phyloP scores from a whole-genome alignment of 352 stramenopile species.

The Globisporangium nagaii region DNA sequence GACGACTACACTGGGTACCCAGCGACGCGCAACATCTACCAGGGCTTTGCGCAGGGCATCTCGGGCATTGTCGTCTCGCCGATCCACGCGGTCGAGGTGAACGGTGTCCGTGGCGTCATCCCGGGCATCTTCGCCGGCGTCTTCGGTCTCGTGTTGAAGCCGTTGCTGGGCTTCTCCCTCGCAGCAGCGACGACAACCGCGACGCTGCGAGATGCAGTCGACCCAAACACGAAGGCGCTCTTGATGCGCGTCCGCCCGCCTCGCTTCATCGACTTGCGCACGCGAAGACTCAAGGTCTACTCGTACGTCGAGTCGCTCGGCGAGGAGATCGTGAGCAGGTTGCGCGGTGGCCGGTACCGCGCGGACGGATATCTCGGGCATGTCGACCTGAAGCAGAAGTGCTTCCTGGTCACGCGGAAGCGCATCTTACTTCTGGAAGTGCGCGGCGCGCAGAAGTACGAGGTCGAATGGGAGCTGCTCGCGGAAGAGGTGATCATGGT shows the following conservation, averaged over 20 bases:
- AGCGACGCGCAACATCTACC: conserved; percentile 82
- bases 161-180: conserved; percentile 69
- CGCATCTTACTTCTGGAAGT: conserved; percentile 76
- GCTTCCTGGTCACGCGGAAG: conserved; percentile 79
- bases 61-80: conserved; percentile 80
- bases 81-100: conserved; percentile 79
- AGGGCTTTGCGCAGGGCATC: conserved; percentile 80
- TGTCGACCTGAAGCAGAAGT: conserved; percentile 80
- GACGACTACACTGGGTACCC: conserved; percentile 87
- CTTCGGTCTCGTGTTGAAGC: conserved; percentile 80
- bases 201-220: conserved; percentile 72
- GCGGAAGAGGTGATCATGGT: conserved; percentile 79
- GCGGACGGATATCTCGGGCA: conserved; percentile 79
- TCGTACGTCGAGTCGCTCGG: conserved; percentile 86
- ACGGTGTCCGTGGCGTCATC: conserved; percentile 67
- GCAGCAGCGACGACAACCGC: conserved; percentile 63
- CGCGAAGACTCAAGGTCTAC: conserved; percentile 74
- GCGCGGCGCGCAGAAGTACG: conserved; percentile 62
- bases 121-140: conserved; percentile 73
- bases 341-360: conserved; percentile 72
- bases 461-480: conserved; percentile 75
- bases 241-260: conserved; percentile 72
- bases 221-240: conserved; percentile 76
- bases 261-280: conserved; percentile 78
- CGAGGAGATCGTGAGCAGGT: conserved; percentile 81